Evolutionary conservation across 2,329 filamentous ascomycete genomes (phyloP), one percentile per base, ranked within the genome.

Genomic region (Calonectria hongkongensis): DNA sequence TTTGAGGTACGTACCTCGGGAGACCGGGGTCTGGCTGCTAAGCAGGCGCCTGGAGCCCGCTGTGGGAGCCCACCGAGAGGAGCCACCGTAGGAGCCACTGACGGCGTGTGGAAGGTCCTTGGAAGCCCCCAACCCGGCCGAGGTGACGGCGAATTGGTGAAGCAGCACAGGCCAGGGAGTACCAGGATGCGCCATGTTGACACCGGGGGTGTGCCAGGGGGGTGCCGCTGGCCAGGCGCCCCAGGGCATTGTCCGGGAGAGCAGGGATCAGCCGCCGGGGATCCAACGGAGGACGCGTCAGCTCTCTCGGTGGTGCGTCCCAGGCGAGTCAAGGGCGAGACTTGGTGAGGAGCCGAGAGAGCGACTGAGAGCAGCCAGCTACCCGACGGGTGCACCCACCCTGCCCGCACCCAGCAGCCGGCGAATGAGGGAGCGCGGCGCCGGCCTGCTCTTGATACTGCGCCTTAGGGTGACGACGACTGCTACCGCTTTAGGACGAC

Each of bases 381-480:
- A 54, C 28, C 75, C 62, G 73, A 75, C 54, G 67, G 45, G 64
- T 36, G 45, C 68, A 68, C 67, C 73, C 75, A 50, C 71, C 71
- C 41, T 74, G n/a, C 28, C 54, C 48, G 43, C 54, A 27, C 18
- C 36, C 36, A 50, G 47, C 67, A 7, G 68, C 56, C 43, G 15
- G 62, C 15, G 41, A 45, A 69, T 69, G 51, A 66, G 68, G 21
- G 45, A 45, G 72, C 27, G 48, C 45, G 39, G 60, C 25, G 12
- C 5, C 58, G 41, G 58, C 39, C 27, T 45, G 25, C 27, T 56
- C 51, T 28, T 18, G 30, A 60, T 18, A 48, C 77, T 80, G 78
- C 78, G 77, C 77, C 77, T 80, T 73, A 75, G 79, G 79, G 80
- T 81, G 80, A 81, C 80, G 80, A 81, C 80, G 80, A 79, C 72